Percentiles rank a stretch among this genome's conserved stretches.
Evolutionary conservation across 1,284 basidiomycete species (phyloP).

Genomic region (Kalmanozyma brasiliensis): DNA sequence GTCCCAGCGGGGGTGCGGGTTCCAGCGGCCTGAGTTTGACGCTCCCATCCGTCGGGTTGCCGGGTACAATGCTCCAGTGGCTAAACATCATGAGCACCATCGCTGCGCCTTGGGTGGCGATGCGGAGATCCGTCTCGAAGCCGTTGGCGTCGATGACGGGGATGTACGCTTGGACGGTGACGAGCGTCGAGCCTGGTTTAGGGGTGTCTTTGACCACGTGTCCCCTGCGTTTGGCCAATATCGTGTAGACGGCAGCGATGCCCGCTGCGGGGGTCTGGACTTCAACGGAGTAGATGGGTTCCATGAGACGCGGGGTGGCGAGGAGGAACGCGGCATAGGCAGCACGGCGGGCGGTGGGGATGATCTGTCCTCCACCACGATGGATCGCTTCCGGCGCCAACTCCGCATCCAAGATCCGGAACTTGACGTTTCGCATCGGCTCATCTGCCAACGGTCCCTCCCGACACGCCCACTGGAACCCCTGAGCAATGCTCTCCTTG

Average conservation of each 20-base stretch:
- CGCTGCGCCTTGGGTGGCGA: slow-evolving; percentile 96
- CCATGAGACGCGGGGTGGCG: slow-evolving; percentile 74
- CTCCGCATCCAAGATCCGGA: slow-evolving; percentile 89
- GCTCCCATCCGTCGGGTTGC: slow-evolving; percentile 94
- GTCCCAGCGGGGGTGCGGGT: slow-evolving; percentile 90
- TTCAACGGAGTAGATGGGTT: slow-evolving; percentile 97
- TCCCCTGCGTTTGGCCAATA: slow-evolving; percentile 92
- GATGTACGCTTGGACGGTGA: slow-evolving; percentile 96
- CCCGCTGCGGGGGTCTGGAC: slow-evolving; percentile 98
- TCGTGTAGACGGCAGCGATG: slow-evolving; percentile 96
- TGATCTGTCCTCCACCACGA: slow-evolving; percentile 97
- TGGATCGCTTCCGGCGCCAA: slow-evolving; percentile 94
- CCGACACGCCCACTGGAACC: slow-evolving; percentile 98
- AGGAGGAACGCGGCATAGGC: slow-evolving; percentile 99
- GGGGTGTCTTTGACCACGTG: slow-evolving; percentile 98
- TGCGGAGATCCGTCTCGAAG: slow-evolving; percentile 96
- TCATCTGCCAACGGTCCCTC: slow-evolving; percentile 98
- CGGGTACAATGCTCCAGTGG: slow-evolving; percentile 98
- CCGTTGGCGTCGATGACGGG: slow-evolving; percentile 99
- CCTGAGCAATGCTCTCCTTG: slow-evolving; percentile 95
- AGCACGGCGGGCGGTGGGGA: slow-evolving; percentile 94
- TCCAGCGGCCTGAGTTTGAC: slow-evolving; percentile 95
- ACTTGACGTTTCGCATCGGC: slow-evolving; percentile 98
- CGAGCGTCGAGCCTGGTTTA: slow-evolving; percentile 95
- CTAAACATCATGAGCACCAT: slow-evolving; percentile 96